Conservation (phyloP, 31 red algal genomes). For the Asparagopsis taxiformis region DNA sequence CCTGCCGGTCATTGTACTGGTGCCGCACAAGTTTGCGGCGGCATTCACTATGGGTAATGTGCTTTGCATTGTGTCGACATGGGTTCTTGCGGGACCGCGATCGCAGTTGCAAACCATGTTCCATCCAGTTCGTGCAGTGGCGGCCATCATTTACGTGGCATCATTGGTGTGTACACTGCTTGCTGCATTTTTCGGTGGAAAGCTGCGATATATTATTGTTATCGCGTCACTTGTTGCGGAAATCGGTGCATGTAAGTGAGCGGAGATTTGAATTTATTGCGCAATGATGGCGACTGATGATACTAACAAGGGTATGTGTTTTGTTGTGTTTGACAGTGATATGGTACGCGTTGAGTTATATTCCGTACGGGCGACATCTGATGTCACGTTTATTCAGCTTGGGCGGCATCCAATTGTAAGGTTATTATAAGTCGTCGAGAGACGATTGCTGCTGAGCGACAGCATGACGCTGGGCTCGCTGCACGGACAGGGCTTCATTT, state of each 20-base stretch:
- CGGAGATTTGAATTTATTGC: neutral
- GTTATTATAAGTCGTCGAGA: neutral
- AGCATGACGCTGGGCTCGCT: neutral
- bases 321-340: slow-evolving; percentile 21
- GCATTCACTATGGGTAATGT: slow-evolving; percentile 89
- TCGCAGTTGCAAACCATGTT: slow-evolving; percentile 87
- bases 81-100: slow-evolving; percentile 76
- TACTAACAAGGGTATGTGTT: slow-evolving; percentile 15
- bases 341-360: slow-evolving; percentile 89
- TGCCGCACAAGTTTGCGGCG: slow-evolving; percentile 92
- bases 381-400: slow-evolving; percentile 53
- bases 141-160: slow-evolving; percentile 58
- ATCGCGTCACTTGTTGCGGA: slow-evolving; percentile 72
- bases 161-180: slow-evolving; percentile 72
- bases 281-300: slow-evolving; percentile 1
- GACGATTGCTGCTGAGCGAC: neutral
- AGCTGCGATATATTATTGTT: slow-evolving; percentile 81
- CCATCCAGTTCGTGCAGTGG: slow-evolving; percentile 65
- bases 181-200: slow-evolving; percentile 72
- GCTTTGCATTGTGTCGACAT: slow-evolving; percentile 73
- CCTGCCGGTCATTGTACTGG: slow-evolving; percentile 75
- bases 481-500: neutral
- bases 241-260: slow-evolving; percentile 62
- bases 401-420: neutral
- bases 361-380: slow-evolving; percentile 83